Evolutionary conservation across 176 grass and related monocot species (phyloP), one percentile per base, ranked within the genome.

Genomic region (Secale cereale): DNA sequence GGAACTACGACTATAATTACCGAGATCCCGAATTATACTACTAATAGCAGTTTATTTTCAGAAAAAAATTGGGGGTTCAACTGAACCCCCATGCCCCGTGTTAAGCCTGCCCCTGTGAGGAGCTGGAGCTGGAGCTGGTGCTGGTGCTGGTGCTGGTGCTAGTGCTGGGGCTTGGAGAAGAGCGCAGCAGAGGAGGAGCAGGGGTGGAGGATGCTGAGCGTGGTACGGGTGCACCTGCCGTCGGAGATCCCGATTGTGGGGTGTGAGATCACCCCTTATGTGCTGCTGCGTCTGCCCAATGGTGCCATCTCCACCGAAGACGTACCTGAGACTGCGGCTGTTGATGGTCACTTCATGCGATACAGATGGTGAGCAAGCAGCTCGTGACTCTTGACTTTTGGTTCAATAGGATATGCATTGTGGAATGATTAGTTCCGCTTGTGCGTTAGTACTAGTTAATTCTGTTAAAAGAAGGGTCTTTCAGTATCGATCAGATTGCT

Each of bases 221-320:
- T 99, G 70, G 81, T 94, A 11, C 78, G 97, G 65, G 90, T 99
- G 59, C 97, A 99, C 78, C 94, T 99, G 65, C 93, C 97, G 45
- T 99, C 97, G 87, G 97, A 99, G 86, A 99, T 99, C 97, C 97
- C 97, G 69, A 94, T 99, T 33, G 91, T 99, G 17, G 97, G 97
- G 70, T 99, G 97, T 45, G 97, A 99, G 94, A 99, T 99, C 90
- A 94, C 97, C 82, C 97, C 97, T 4, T 99, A 99, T 22, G 94
- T 99, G 82, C 81, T 99, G 45, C 84, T 97, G 30, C 92, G 92
- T 25, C 90, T 87, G 25, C 84, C 94, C 2, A 90, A 91, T 13
- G 89, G 88, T 35, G 70, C 33, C 63, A 63, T 90, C 64, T 92
- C 92, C 14, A 94, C 79, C 35, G 88, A 99, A 17, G 94, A 99